These are phyloP conservation scores for Cicer pinnatifidum DNA, from an alignment of 306 rosid genomes.

Conservation along the genomic window DNA sequence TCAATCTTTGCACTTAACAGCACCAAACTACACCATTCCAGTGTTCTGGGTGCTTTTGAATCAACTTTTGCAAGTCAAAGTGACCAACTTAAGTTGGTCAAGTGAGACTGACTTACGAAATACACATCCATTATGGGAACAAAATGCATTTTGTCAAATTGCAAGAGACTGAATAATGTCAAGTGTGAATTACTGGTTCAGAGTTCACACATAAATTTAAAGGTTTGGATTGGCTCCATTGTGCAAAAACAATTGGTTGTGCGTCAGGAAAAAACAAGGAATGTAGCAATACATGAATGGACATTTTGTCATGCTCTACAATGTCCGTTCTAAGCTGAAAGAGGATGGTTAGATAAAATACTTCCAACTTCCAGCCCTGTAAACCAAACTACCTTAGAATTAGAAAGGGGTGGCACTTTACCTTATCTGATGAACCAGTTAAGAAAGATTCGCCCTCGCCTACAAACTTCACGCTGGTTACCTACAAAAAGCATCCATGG, in stretches of 20 bases:
- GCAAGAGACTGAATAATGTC: constrained; percentile 3
- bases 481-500: constrained; percentile 54
- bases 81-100: not conserved
- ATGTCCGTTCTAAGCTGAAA: not conserved
- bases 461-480: constrained; percentile 86
- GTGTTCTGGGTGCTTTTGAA: not conserved
- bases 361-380: not conserved
- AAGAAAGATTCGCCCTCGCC: constrained; percentile 71
- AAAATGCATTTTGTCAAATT: constrained; percentile 5
- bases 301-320: not conserved
- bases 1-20: not conserved
- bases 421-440: constrained; percentile 94
- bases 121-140: constrained; percentile 13
- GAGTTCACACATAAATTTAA: constrained; percentile 8
- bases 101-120: not conserved
- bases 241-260: not conserved
- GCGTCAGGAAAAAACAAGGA: constrained; percentile 7
- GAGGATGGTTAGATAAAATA: constrained; percentile 4
- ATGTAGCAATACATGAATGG: not conserved
- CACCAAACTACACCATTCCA: constrained; percentile 25
- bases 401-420: constrained; percentile 40
- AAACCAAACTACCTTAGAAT: not conserved
- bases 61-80: not conserved
- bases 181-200: not conserved
- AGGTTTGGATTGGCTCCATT: not conserved